Percentiles rank a stretch among this genome's conserved stretches.
Evolutionary conservation across 208 protist species (phyloP).

Genomic region (Leishmania gerbilli): DNA sequence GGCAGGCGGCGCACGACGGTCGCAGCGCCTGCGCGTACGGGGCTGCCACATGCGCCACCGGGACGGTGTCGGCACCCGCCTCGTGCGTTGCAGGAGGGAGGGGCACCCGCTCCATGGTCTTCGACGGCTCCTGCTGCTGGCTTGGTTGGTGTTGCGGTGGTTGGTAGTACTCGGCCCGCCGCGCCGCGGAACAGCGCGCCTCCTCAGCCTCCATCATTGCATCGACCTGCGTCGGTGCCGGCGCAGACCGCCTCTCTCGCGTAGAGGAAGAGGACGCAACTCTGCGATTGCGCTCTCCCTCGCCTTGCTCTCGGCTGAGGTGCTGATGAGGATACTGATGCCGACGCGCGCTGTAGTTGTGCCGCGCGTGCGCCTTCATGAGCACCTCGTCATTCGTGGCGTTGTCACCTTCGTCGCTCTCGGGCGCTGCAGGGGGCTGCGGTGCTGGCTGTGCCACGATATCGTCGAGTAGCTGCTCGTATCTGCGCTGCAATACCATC

Average conservation of each 20-base stretch:
- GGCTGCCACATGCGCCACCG: not conserved
- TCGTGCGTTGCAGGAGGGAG: not conserved
- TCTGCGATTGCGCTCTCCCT: not conserved
- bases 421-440: not conserved
- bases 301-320: not conserved
- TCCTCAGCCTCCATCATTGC: not conserved
- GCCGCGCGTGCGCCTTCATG: not conserved
- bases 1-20: conserved; percentile 36
- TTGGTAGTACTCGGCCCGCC: conserved; percentile 36
- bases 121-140: not conserved
- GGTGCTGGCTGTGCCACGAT: not conserved
- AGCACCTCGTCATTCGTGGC: not conserved
- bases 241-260: not conserved
- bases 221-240: not conserved
- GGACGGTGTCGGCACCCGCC: not conserved
- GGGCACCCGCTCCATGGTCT: not conserved
- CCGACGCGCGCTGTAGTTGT: not conserved
- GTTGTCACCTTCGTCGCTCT: not conserved
- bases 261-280: not conserved
- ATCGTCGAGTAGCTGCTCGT: conserved; percentile 30
- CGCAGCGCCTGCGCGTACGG: conserved; percentile 24
- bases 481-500: conserved; percentile 21
- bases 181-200: conserved; percentile 16
- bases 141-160: not conserved
- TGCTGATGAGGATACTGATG: not conserved